A percentile compares a stretch with the other conserved stretches of the same genome.
These are phyloP conservation scores for Gymnopilus dilepis DNA, from an alignment of 768 basidiomycete species.

Conservation along the genomic window DNA sequence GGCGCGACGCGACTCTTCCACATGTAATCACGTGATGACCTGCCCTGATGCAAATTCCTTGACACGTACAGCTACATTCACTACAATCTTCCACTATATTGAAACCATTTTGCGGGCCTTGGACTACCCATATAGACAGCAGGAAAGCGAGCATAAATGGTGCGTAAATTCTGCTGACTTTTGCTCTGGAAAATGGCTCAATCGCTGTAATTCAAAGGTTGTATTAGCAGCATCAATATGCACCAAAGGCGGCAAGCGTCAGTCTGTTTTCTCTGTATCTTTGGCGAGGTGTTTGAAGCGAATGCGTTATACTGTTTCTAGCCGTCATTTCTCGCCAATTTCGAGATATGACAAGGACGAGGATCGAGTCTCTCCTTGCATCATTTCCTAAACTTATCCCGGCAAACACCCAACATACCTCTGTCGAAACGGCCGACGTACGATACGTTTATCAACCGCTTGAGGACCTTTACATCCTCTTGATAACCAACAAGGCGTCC, in stretches of 20 bases:
- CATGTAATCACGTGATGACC: constrained; percentile 24
- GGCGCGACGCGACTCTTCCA: background rate
- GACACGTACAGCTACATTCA: constrained; percentile 25
- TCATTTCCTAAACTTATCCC: constrained; percentile 98
- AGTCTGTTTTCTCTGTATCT: constrained; percentile 27
- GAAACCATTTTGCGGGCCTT: background rate
- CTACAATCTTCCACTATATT: background rate
- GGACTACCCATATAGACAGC: background rate
- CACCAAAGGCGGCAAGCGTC: constrained; percentile 92
- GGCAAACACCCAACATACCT: constrained; percentile 92
- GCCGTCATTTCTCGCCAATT: constrained; percentile 97
- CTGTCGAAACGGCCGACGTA: constrained; percentile 94
- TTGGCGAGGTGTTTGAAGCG: background rate
- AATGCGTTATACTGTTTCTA: constrained; percentile 35
- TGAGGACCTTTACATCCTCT: constrained; percentile 94
- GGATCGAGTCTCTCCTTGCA: constrained; percentile 94
- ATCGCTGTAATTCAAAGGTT: constrained; percentile 53
- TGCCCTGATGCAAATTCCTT: constrained; percentile 26
- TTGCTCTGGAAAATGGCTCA: too few relatives aligned
- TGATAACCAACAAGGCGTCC: constrained; percentile 98
- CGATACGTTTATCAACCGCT: constrained; percentile 97
- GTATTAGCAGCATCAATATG: constrained; percentile 95
- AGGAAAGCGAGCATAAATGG: constrained; percentile 14
- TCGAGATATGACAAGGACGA: constrained; percentile 86
- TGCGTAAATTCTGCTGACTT: background rate